A percentile compares a stretch with the other conserved stretches of the same genome.
These are phyloP conservation scores for Ilex asprella DNA, from an alignment of 257 asterid genomes.

Conservation along the genomic window DNA sequence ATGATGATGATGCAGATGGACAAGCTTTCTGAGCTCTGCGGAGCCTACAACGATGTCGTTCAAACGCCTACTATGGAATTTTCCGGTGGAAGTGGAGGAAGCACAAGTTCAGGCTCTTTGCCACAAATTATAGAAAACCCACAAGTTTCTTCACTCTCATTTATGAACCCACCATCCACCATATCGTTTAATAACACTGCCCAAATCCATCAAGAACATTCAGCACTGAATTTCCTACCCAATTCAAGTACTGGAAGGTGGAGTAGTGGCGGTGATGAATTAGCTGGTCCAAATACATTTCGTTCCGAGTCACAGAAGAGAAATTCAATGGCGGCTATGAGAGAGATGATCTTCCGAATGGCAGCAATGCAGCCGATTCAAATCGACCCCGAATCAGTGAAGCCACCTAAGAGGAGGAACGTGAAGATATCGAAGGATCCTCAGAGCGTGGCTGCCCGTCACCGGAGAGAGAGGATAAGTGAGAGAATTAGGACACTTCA, in stretches of 20 bases:
- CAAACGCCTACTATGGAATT: not conserved
- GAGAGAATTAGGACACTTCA: slow-evolving; percentile 43
- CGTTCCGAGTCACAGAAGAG: slow-evolving; percentile 7
- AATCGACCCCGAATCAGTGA: slow-evolving; percentile 34
- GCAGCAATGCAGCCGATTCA: slow-evolving; percentile 58
- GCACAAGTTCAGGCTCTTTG: not conserved
- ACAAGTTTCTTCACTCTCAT: not conserved
- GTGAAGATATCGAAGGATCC: slow-evolving; percentile 52
- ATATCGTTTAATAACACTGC: not conserved
- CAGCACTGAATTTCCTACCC: not conserved
- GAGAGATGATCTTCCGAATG: slow-evolving; percentile 49
- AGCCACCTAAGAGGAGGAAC: slow-evolving; percentile 49
- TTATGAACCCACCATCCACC: not conserved
- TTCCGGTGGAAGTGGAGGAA: not conserved
- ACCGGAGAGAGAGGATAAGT: slow-evolving; percentile 47
- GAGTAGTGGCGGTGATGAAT: too few relatives aligned
- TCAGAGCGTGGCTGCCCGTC: slow-evolving; percentile 54
- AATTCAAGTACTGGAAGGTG: not conserved
- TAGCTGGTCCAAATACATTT: not conserved
- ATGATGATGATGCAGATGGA: not conserved
- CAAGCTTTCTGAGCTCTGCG: not conserved
- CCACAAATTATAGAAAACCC: not conserved
- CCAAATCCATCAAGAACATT: not conserved
- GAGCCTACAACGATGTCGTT: not conserved
- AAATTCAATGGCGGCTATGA: slow-evolving; percentile 40